Evolutionary conservation across 106 monocot species (phyloP).

Genomic region (Dioscorea zingiberensis): DNA sequence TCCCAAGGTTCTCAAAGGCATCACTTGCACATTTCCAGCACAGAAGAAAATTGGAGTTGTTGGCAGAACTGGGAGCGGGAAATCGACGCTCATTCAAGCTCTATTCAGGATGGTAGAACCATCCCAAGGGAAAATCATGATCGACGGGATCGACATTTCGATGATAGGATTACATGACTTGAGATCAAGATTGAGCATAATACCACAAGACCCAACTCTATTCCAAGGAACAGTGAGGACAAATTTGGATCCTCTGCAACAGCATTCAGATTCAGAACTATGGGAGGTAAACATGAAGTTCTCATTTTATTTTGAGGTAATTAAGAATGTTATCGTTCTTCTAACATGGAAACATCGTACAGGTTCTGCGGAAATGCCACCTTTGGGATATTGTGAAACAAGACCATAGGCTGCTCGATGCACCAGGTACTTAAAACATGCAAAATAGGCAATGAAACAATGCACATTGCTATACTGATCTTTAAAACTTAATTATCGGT

Average conservation of each 20-base stretch:
- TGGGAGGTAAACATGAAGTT: slow-evolving; percentile 72
- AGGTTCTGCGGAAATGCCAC: slow-evolving; percentile 65
- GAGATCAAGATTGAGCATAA: slow-evolving; percentile 74
- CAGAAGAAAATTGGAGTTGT: slow-evolving; percentile 74
- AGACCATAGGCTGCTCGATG: slow-evolving; percentile 57
- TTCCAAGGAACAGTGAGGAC: slow-evolving; percentile 79
- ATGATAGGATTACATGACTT: slow-evolving; percentile 74
- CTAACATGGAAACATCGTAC: background rate
- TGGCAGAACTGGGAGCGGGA: slow-evolving; percentile 91
- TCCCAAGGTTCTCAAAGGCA: slow-evolving; percentile 65
- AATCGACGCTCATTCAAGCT: slow-evolving; percentile 89
- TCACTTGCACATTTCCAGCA: slow-evolving; percentile 73
- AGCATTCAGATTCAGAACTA: slow-evolving; percentile 65
- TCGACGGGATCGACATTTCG: slow-evolving; percentile 63
- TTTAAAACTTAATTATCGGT: background rate
- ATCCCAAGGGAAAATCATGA: slow-evolving; percentile 54
- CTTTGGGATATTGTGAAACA: slow-evolving; percentile 45
- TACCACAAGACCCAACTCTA: slow-evolving; percentile 89
- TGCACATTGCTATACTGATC: background rate
- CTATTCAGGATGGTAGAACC: slow-evolving; percentile 87
- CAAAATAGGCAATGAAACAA: background rate
- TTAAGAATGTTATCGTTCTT: background rate
- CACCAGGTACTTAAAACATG: slow-evolving; percentile 48
- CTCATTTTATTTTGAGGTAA: background rate
- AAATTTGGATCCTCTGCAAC: slow-evolving; percentile 74